These are phyloP conservation scores for Globisporangium cylindrosporum DNA, from an alignment of 352 stramenopile genomes.

Conservation along the genomic window DNA sequence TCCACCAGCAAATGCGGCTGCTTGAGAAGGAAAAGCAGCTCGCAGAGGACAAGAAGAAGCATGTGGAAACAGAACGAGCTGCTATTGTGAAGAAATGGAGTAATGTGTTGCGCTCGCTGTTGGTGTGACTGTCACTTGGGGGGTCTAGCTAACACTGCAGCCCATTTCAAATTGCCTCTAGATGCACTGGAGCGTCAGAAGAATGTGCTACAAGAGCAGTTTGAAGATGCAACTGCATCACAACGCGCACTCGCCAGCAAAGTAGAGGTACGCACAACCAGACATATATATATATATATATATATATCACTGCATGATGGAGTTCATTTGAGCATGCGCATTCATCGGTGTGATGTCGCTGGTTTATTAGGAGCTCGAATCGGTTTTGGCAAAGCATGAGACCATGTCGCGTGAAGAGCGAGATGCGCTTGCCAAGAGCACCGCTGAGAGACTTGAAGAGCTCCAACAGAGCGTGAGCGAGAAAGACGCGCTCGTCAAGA, in stretches of 20 bases:
- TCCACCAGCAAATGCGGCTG: conserved; percentile 50
- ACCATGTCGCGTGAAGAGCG: conserved; percentile 35
- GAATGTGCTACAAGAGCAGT: conserved; percentile 16
- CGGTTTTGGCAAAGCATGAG: conserved; percentile 33
- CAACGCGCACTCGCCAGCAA: conserved; percentile 12
- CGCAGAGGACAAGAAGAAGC: conserved; percentile 29
- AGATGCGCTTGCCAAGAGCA: conserved; percentile 24
- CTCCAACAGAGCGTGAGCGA: conserved; percentile 39
- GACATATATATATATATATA: too few relatives aligned
- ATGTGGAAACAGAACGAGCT: conserved; percentile 18
- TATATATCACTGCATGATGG: too few relatives aligned
- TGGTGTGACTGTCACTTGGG: background rate
- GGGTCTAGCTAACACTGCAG: background rate
- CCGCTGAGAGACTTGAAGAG: conserved; percentile 29
- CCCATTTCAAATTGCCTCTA: background rate
- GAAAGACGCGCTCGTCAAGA: conserved; percentile 47
- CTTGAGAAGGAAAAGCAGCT: conserved; percentile 59
- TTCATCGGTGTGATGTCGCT: background rate
- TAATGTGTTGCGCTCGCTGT: conserved; percentile 13
- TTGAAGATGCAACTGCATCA: conserved; percentile 5
- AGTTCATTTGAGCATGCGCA: background rate
- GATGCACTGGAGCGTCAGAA: conserved; percentile 17
- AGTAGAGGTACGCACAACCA: conserved; percentile 18
- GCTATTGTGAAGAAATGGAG: conserved; percentile 33
- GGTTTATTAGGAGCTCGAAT: conserved; percentile 39